phyloP scores from a whole-genome alignment of 345 rosid species.

The Lenwebbia sp. region DNA sequence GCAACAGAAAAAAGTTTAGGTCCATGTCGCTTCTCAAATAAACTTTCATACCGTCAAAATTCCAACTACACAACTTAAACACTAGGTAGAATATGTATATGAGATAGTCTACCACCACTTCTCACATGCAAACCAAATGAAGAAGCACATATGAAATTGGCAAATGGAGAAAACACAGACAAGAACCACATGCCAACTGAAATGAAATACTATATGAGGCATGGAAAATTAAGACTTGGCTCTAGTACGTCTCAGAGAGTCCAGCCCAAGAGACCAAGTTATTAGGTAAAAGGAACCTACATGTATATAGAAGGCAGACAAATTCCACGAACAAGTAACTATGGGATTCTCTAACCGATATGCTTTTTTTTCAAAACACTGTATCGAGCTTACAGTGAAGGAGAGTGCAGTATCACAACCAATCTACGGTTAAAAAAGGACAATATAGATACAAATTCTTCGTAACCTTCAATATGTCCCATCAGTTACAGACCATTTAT shows the following conservation, averaged over 20 bases:
- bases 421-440: neutral
- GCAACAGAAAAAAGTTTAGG: neutral
- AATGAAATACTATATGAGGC: neutral
- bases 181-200: neutral
- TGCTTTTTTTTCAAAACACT: neutral
- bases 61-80: neutral
- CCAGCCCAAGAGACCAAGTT: neutral
- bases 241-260: neutral
- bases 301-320: neutral
- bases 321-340: neutral
- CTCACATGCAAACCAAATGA: neutral
- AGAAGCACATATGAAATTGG: neutral
- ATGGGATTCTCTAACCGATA: neutral
- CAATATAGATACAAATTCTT: neutral
- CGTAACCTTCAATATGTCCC: neutral
- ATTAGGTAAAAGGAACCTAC: neutral
- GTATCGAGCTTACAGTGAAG: neutral
- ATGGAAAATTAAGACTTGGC: neutral
- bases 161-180: neutral
- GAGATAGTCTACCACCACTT: neutral
- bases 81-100: neutral
- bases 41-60: neutral
- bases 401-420: neutral
- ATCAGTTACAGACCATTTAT: neutral
- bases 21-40: neutral